phyloP scores from a whole-genome alignment of 768 basidiomycete species.

The Termitomyces sp. region DNA sequence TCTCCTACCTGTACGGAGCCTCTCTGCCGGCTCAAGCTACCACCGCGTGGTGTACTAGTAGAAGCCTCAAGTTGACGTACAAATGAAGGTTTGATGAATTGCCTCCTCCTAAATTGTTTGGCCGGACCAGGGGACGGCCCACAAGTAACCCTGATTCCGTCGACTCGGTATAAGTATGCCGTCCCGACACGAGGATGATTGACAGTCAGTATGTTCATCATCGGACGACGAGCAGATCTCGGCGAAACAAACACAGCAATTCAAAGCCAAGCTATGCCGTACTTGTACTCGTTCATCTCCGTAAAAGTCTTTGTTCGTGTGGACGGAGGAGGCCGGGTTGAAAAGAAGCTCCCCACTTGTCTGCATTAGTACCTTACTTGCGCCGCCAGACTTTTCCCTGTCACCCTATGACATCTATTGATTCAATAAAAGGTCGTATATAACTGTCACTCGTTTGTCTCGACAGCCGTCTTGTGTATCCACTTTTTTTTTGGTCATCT shows the following conservation, averaged over 20 bases:
- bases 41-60: neutral
- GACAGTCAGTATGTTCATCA: constrained; percentile 1
- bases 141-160: neutral
- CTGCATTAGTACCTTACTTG: constrained; percentile 4
- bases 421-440: constrained; percentile 4
- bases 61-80: constrained; percentile 3
- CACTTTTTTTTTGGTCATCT: neutral
- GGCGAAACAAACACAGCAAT: neutral
- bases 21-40: neutral
- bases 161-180: neutral
- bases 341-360: constrained; percentile 5
- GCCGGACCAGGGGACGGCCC: neutral
- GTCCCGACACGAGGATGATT: constrained; percentile 1
- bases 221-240: neutral
- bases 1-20: neutral
- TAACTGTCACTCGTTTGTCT: neutral
- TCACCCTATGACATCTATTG: constrained; percentile 11
- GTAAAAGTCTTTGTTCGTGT: neutral
- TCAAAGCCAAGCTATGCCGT: neutral
- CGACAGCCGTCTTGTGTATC: neutral
- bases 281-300: neutral
- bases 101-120: neutral
- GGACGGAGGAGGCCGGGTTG: constrained; percentile 1
- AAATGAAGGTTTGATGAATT: constrained; percentile 1
- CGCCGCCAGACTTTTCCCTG: neutral